Evolutionary conservation across 805 yeast genomes (phyloP).

Genomic region (Monosporozyma aerobia): DNA sequence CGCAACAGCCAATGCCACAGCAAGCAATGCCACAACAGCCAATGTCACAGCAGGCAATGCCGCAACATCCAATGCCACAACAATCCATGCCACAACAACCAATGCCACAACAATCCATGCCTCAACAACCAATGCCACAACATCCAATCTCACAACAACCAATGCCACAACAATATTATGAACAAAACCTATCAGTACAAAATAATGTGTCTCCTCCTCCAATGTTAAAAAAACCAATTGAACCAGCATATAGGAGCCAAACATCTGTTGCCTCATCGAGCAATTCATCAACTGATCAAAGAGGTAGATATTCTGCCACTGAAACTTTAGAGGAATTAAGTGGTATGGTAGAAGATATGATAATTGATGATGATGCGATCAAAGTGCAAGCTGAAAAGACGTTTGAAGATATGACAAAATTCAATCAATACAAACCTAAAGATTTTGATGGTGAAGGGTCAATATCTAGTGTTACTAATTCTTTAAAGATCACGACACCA

Average conservation of each 20-base stretch:
- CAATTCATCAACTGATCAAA: not conserved
- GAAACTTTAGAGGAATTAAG: constrained; percentile 27
- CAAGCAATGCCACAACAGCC: not conserved
- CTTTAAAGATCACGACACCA: constrained; percentile 8
- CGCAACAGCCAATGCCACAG: too few relatives aligned
- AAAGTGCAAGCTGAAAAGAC: constrained; percentile 10
- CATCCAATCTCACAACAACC: not conserved
- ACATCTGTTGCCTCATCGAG: not conserved
- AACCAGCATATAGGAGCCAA: not conserved
- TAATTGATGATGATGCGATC: constrained; percentile 4
- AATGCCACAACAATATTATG: not conserved
- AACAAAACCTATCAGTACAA: not conserved
- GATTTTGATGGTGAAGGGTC: constrained; percentile 11
- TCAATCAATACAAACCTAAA: constrained; percentile 23
- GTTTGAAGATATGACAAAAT: constrained; percentile 23
- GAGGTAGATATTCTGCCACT: constrained; percentile 7
- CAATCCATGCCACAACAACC: not conserved
- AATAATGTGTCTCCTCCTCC: not conserved
- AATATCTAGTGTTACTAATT: constrained; percentile 10
- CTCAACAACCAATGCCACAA: not conserved
- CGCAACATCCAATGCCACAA: not conserved
- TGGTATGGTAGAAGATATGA: constrained; percentile 31
- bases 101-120: not conserved
- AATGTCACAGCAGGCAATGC: too few relatives aligned
- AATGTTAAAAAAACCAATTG: not conserved